These are phyloP conservation scores for Spizellomyces sp. DNA, from an alignment of 192 early-diverging fungal species.

Conservation along the genomic window DNA sequence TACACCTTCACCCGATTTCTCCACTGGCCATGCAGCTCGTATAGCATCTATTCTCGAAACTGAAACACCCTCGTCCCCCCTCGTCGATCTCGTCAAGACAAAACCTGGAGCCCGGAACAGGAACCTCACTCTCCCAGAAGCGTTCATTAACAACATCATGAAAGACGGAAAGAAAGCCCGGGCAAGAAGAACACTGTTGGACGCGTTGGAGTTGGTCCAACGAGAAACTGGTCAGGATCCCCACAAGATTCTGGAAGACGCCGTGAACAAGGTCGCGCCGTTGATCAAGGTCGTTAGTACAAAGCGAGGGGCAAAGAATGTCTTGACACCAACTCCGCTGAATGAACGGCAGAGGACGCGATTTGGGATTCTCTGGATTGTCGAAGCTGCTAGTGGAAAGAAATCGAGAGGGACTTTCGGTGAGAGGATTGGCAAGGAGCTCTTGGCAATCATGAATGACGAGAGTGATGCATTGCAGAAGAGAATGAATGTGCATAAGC, in stretches of 20 bases:
- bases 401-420: slow-evolving; percentile 64
- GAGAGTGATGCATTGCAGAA: slow-evolving; percentile 69
- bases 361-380: slow-evolving; percentile 84
- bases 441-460: slow-evolving; percentile 80
- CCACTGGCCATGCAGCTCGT: slow-evolving; percentile 27
- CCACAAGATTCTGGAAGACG: slow-evolving; percentile 63
- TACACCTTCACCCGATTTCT: not conserved
- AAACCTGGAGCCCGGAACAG: not conserved
- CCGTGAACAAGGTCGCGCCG: slow-evolving; percentile 74
- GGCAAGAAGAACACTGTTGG: slow-evolving; percentile 67
- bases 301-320: slow-evolving; percentile 80
- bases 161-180: slow-evolving; percentile 84
- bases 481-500: slow-evolving; percentile 77
- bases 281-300: slow-evolving; percentile 70
- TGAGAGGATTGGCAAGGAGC: slow-evolving; percentile 74
- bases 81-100: not conserved
- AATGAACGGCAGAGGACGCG: slow-evolving; percentile 73
- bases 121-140: slow-evolving; percentile 63
- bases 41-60: slow-evolving; percentile 21
- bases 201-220: slow-evolving; percentile 71
- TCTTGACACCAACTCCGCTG: slow-evolving; percentile 78
- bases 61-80: not conserved
- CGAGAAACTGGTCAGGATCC: slow-evolving; percentile 56
- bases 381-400: slow-evolving; percentile 70
- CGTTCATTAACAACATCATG: slow-evolving; percentile 91